phyloP scores from a whole-genome alignment of 1,139 yeast species.

The Taphrina communis region DNA sequence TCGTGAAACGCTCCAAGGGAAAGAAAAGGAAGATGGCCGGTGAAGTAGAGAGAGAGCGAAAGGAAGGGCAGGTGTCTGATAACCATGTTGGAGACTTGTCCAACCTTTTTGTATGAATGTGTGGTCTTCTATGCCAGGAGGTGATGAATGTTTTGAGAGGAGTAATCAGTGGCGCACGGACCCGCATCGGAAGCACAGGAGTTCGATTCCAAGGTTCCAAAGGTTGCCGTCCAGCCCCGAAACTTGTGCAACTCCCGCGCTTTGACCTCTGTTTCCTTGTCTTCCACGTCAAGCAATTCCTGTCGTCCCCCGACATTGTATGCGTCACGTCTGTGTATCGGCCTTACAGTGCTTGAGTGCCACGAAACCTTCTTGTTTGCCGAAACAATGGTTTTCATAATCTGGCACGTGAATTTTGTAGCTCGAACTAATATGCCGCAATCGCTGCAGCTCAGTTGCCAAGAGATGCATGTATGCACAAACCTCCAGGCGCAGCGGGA shows the following conservation, averaged over 20 bases:
- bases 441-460: too few species aligned
- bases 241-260: not conserved
- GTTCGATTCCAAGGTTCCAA: not conserved
- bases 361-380: not conserved
- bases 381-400: not conserved
- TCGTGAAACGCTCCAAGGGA: not conserved
- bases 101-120: conserved; percentile 9
- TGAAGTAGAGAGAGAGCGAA: not conserved
- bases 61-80: not conserved
- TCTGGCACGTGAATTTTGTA: not conserved
- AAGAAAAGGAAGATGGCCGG: not conserved
- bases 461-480: too few species aligned
- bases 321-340: not conserved
- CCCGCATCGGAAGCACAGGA: conserved; percentile 13
- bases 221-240: too few species aligned
- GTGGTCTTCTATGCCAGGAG: conserved; percentile 10
- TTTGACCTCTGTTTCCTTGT: not conserved
- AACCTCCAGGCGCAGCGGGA: too few species aligned
- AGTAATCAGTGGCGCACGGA: conserved; percentile 18
- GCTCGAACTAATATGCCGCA: not conserved
- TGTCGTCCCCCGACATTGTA: not conserved
- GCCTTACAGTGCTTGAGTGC: not conserved
- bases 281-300: not conserved
- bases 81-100: not conserved
- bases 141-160: conserved; percentile 14